Evolutionary conservation across 257 asterid genomes (phyloP).

Genomic region (Solanum virginianum): DNA sequence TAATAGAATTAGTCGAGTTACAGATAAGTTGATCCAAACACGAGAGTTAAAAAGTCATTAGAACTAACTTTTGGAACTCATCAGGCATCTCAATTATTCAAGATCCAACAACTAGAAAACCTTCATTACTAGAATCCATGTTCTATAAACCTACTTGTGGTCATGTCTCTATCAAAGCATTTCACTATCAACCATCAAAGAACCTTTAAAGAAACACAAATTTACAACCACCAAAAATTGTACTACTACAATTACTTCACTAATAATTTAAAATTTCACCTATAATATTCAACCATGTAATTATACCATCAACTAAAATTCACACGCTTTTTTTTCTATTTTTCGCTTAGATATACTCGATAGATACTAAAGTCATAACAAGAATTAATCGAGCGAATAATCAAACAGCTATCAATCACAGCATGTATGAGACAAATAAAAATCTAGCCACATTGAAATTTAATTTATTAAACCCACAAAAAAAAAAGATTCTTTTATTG

Average conservation of each 20-base stretch:
- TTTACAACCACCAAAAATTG: background rate
- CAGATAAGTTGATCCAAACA: fast-evolving
- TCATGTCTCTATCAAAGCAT: background rate
- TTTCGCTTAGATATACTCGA: background rate
- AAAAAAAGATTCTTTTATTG: background rate
- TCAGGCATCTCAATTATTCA: background rate
- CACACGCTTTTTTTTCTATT: background rate
- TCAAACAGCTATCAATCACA: background rate
- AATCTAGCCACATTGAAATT: background rate
- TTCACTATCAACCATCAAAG: background rate
- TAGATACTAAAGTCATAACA: background rate
- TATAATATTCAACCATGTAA: background rate
- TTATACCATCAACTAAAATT: background rate
- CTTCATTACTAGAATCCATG: background rate
- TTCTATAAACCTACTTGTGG: background rate
- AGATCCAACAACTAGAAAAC: background rate
- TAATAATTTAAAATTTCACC: background rate
- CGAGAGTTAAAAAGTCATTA: background rate
- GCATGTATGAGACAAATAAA: background rate
- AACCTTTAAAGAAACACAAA: background rate
- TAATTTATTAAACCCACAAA: background rate
- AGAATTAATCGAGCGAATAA: background rate
- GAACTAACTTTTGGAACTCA: background rate
- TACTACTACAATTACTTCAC: background rate
- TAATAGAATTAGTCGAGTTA: background rate